phyloP scores from a whole-genome alignment of 768 basidiomycete species.

The Calvatia gigantea region DNA sequence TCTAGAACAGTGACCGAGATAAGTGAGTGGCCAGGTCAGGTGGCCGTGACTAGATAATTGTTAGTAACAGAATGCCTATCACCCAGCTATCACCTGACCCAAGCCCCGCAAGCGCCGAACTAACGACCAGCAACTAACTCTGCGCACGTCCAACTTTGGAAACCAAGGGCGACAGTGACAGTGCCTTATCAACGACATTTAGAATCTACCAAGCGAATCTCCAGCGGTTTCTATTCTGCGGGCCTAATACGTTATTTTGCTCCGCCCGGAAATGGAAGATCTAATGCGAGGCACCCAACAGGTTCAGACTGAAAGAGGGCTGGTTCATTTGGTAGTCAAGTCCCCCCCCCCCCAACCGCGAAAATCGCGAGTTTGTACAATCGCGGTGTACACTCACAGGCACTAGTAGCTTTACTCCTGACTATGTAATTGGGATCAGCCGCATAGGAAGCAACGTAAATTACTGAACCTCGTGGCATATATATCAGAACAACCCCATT shows the following conservation, averaged over 20 bases:
- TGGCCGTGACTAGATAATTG: not conserved
- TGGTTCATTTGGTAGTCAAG: not conserved
- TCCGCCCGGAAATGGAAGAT: conserved; percentile 11
- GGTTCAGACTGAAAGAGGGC: not conserved
- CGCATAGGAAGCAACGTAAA: not conserved
- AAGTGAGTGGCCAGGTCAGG: not conserved
- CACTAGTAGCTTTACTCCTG: not conserved
- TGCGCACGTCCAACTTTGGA: too few species aligned
- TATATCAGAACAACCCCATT: conserved; percentile 1
- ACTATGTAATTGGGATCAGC: not conserved
- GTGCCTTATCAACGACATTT: not conserved
- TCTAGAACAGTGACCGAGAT: not conserved
- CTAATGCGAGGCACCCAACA: not conserved
- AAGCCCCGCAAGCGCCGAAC: not conserved
- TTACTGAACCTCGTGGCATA: conserved; percentile 2
- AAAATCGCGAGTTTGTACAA: not conserved
- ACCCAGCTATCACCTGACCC: conserved; percentile 7
- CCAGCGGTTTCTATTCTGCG: not conserved
- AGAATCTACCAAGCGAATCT: not conserved
- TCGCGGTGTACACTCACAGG: not conserved
- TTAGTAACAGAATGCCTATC: not conserved
- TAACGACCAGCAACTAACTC: too few species aligned
- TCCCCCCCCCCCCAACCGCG: not conserved
- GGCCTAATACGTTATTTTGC: conserved; percentile 8
- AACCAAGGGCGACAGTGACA: not conserved